These are phyloP conservation scores for Protomyces inundatus DNA, from an alignment of 1,139 yeast genomes.

Conservation along the genomic window DNA sequence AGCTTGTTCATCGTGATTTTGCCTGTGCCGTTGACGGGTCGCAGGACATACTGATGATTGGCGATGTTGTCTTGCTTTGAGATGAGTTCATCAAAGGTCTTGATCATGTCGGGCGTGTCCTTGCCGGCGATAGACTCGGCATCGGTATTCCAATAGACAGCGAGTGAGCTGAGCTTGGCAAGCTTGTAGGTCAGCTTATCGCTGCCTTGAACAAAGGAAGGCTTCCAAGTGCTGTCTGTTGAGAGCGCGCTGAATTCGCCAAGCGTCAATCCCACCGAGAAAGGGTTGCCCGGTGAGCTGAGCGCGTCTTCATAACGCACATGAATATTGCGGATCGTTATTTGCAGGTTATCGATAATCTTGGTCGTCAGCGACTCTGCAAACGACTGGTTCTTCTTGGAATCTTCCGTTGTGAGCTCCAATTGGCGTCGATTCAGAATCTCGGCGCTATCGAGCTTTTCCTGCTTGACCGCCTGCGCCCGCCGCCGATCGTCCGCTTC, in stretches of 20 bases:
- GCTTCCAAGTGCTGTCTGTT: constrained; percentile 78
- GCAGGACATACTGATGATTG: constrained; percentile 60
- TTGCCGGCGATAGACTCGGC: constrained; percentile 41
- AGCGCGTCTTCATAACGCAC: constrained; percentile 77
- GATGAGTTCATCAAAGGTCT: constrained; percentile 34
- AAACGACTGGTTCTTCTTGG: constrained; percentile 65
- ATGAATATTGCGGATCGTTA: constrained; percentile 89
- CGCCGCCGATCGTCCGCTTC: constrained; percentile 62
- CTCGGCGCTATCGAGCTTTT: constrained; percentile 50
- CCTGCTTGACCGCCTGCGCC: constrained; percentile 60
- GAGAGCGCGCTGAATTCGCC: constrained; percentile 88
- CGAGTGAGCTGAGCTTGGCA: constrained; percentile 65
- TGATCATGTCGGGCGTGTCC: constrained; percentile 32
- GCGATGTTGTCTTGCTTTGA: constrained; percentile 34
- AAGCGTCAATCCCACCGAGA: constrained; percentile 75
- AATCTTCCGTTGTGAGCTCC: constrained; percentile 42
- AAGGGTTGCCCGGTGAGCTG: constrained; percentile 50
- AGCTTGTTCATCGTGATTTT: constrained; percentile 71
- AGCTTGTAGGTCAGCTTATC: constrained; percentile 68
- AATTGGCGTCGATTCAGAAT: constrained; percentile 36
- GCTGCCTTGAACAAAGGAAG: constrained; percentile 73
- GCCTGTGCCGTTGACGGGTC: constrained; percentile 88
- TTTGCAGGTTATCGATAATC: constrained; percentile 84
- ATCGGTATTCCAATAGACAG: constrained; percentile 83
- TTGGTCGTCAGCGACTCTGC: constrained; percentile 84